Percentiles rank a stretch among this genome's conserved stretches.
Conservation (phyloP, 1,139 yeast genomes). For the Zygosaccharomyces pseudobailii region DNA sequence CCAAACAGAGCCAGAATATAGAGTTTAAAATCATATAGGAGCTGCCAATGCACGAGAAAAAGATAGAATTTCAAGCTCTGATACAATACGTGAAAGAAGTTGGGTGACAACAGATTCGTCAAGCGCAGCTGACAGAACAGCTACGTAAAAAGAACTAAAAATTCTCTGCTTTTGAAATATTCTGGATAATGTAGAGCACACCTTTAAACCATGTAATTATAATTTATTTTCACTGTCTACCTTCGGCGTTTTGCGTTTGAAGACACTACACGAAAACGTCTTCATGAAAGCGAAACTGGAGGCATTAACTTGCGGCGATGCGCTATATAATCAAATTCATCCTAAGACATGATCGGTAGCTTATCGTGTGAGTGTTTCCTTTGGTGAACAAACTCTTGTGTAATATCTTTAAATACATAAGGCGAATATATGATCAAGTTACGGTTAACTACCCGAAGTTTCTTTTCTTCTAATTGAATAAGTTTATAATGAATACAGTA, state of each 20-base stretch:
- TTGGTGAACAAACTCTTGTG: not conserved
- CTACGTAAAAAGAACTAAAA: constrained; percentile 38
- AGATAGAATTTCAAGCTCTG: constrained; percentile 51
- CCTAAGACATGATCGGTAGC: too few species aligned
- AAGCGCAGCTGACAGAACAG: constrained; percentile 52
- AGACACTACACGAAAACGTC: too few species aligned
- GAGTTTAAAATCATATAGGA: constrained; percentile 53
- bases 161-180: constrained; percentile 5
- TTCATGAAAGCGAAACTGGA: not conserved
- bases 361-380: too few species aligned
- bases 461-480: too few species aligned
- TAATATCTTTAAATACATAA: not conserved
- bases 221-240: constrained; percentile 1
- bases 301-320: not conserved
- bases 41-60: constrained; percentile 54
- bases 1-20: constrained; percentile 71
- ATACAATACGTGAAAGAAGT: constrained; percentile 53
- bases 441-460: constrained; percentile 6
- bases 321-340: too few species aligned
- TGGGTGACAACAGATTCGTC: constrained; percentile 62
- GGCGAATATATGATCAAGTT: not conserved
- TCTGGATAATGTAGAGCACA: constrained; percentile 1
- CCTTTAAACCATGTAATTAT: not conserved
- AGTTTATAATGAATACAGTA: too few species aligned
- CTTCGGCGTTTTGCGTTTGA: not conserved